Percentiles rank a stretch among this genome's conserved stretches.
phyloP scores from a whole-genome alignment of 305 asterid species.

The Solanum hybrid region DNA sequence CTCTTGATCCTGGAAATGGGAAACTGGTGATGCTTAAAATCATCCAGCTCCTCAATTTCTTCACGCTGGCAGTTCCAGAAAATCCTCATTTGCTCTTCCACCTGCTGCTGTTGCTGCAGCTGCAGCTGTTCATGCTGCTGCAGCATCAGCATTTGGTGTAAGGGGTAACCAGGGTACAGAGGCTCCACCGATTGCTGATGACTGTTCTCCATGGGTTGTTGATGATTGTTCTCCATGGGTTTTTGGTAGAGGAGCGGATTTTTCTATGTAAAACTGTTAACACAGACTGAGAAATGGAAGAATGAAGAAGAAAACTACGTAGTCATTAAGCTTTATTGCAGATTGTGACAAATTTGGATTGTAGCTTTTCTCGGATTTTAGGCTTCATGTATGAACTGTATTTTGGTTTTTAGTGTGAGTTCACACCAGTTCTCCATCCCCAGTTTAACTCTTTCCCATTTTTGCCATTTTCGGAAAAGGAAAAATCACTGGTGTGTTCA shows the following conservation, averaged over 20 bases:
- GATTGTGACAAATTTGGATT: not conserved
- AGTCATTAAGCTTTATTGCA: not conserved
- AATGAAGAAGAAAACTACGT: not conserved
- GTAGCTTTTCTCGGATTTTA: not conserved
- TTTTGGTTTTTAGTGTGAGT: not conserved
- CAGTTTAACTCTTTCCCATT: not conserved
- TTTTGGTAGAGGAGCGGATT: not conserved
- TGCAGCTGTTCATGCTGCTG: not conserved
- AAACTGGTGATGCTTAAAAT: slow-evolving; percentile 71
- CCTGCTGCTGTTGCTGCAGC: slow-evolving; percentile 15
- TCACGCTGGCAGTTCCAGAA: slow-evolving; percentile 61
- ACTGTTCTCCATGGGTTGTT: not conserved
- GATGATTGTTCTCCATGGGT: not conserved
- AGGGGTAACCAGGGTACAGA: not conserved
- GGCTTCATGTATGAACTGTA: not conserved
- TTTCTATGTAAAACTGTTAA: not conserved
- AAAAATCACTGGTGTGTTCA: not conserved
- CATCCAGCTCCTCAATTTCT: slow-evolving; percentile 61
- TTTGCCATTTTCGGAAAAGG: not conserved
- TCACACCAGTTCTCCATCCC: not conserved
- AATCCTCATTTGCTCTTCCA: slow-evolving; percentile 53
- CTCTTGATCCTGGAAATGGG: slow-evolving; percentile 85
- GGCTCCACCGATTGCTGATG: not conserved
- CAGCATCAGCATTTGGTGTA: not conserved
- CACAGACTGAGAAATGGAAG: not conserved